Evolutionary conservation across 352 stramenopile species (phyloP).

Genomic region (Pythium oligandrum): DNA sequence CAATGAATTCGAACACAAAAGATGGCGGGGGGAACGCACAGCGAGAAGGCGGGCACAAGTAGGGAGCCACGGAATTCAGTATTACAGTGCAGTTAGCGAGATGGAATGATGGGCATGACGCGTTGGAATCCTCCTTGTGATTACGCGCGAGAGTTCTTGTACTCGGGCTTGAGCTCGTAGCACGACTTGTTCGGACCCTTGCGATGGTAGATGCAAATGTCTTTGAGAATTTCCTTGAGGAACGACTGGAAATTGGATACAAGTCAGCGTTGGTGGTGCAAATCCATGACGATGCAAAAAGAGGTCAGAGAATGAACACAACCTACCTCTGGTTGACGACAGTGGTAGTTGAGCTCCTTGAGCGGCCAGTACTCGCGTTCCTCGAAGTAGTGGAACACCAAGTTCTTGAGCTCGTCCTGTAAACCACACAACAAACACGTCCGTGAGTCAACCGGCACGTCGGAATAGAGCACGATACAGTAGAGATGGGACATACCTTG

Average conservation of each 20-base stretch:
- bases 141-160: slow-evolving; percentile 61
- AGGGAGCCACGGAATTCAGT: too few species aligned
- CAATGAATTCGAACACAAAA: too few species aligned
- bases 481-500: slow-evolving; percentile 38
- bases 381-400: slow-evolving; percentile 86
- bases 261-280: background rate
- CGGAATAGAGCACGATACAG: background rate
- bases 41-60: too few species aligned
- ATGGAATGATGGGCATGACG: too few species aligned
- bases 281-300: background rate
- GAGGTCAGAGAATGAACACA: background rate
- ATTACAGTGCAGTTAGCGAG: too few species aligned
- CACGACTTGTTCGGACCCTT: slow-evolving; percentile 88
- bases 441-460: background rate
- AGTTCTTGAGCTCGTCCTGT: slow-evolving; percentile 85
- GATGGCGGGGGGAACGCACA: too few species aligned
- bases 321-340: slow-evolving; percentile 78
- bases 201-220: slow-evolving; percentile 87
- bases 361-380: slow-evolving; percentile 84
- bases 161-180: slow-evolving; percentile 87
- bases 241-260: slow-evolving; percentile 45
- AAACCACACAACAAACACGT: slow-evolving; percentile 2
- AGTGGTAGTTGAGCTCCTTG: slow-evolving; percentile 88
- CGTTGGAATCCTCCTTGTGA: slow-evolving; percentile 1
- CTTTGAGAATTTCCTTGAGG: slow-evolving; percentile 85